Conservation (phyloP, 345 rosid species). For the Mercurialis annua region DNA sequence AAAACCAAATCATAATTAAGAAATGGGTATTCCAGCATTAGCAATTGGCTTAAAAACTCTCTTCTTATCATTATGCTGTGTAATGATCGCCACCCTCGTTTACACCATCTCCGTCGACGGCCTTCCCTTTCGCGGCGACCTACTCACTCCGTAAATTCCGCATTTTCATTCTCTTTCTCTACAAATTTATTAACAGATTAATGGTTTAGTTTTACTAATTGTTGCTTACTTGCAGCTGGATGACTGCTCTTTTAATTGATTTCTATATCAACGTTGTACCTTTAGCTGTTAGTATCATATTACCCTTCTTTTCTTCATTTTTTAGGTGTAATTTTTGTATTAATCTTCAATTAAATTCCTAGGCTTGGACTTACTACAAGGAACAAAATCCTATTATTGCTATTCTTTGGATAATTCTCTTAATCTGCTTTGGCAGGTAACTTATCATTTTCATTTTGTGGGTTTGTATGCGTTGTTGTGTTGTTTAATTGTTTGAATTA, state of each 20-base stretch:
- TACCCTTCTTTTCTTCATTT: neutral
- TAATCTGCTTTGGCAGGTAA: conserved; percentile 69
- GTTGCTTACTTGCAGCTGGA: conserved; percentile 53
- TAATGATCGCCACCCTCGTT: conserved; percentile 51
- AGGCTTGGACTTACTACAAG: conserved; percentile 83
- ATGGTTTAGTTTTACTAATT: neutral
- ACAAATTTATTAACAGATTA: neutral
- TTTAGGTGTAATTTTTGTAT: neutral
- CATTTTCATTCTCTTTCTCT: conserved; percentile 12
- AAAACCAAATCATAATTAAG: neutral
- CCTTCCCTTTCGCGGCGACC: conserved; percentile 63
- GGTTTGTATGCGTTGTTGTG: neutral
- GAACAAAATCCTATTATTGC: conserved; percentile 44
- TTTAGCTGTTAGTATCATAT: conserved; percentile 43
- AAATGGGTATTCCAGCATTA: conserved; percentile 36
- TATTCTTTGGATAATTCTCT: conserved; percentile 55
- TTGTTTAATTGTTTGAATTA: neutral
- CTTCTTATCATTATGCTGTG: conserved; percentile 41
- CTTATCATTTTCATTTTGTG: no score
- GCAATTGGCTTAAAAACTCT: conserved; percentile 40
- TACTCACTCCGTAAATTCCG: conserved; percentile 66
- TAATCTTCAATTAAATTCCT: neutral
- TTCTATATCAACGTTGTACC: conserved; percentile 55
- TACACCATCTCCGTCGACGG: conserved; percentile 62
- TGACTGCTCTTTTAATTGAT: conserved; percentile 66